Conservation (phyloP, 1,139 yeast genomes). For the Magnusiomyces suaveolens region DNA sequence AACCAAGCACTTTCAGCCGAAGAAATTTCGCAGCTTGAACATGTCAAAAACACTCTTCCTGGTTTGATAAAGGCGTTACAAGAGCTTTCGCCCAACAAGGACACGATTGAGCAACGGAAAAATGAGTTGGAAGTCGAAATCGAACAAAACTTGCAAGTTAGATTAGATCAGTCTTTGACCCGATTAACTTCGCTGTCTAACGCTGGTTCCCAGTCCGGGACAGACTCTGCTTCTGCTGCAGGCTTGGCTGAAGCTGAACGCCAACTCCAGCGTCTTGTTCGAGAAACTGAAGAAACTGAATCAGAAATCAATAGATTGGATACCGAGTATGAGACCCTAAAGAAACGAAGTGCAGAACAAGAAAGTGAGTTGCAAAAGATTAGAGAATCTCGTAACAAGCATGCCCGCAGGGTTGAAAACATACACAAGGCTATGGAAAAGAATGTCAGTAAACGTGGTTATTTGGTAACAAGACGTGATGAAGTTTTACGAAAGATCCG, state of each 20-base stretch:
- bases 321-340: conserved; percentile 12
- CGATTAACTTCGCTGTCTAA: conserved; percentile 15
- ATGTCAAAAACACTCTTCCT: conserved; percentile 36
- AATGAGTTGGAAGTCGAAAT: conserved; percentile 50
- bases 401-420: conserved; percentile 50
- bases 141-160: conserved; percentile 44
- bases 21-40: conserved; percentile 39
- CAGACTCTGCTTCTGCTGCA: neutral
- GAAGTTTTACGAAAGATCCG: conserved; percentile 66
- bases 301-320: conserved; percentile 8
- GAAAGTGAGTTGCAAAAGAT: conserved; percentile 41
- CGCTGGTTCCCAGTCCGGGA: neutral
- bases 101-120: conserved; percentile 44
- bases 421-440: conserved; percentile 60
- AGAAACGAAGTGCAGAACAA: conserved; percentile 24
- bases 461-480: conserved; percentile 53
- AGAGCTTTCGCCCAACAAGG: conserved; percentile 37
- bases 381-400: conserved; percentile 47
- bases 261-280: conserved; percentile 7
- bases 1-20: conserved; percentile 42
- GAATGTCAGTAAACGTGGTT: conserved; percentile 52
- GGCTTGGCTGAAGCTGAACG: conserved; percentile 10
- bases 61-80: conserved; percentile 38
- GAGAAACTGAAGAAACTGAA: conserved; percentile 5
- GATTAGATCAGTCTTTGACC: conserved; percentile 30